Evolutionary conservation across 2,329 filamentous ascomycete genomes (phyloP), one percentile per base, ranked within the genome.

Genomic region (Colletotrichum eleusines): DNA sequence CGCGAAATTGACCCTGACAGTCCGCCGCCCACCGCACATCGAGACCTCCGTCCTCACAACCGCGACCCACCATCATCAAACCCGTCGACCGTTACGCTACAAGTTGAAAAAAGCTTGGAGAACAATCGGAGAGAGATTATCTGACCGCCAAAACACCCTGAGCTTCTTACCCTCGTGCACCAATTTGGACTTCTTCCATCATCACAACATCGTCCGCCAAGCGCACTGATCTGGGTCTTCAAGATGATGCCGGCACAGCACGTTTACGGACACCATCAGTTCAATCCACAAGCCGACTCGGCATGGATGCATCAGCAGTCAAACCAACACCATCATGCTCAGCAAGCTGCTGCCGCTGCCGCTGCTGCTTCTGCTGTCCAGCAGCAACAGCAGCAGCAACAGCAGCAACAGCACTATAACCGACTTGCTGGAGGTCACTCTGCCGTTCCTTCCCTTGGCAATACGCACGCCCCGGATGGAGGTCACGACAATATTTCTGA

Each of bases 401-500:
- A 88, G 66, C 76, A 76, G 62, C 78, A 76, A 35, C 76, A 88
- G 77, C 91, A 93, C 79, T 95, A 94, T 82, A 92, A 88, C 79
- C 91, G 93, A 74, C 88, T 97, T 75, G 88, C 91, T 55, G 87
- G 88, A 76, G 90, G 85, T 74, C 90, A 90, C 77, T 90, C 88
- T 75, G 86, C 84, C 65, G 79, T 81, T 50, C 79, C 80, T 60
- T 81, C 82, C 69, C 78, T 85, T 74, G 80, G 86, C 50, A 82
- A 80, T 23, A 80, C 79, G 60, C 88, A 90, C 73, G 81, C 81
- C 42, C 86, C 88, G 77, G 86, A 91, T 75, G 83, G 82, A 69
- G 79, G 84, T 73, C 84, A 92, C 76, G 92, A 94, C 77, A 88
- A 89, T 82, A 81, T 96, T 74, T 94, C 91, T 23, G 95, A 98